A percentile compares a stretch with the other conserved stretches of the same genome.
Evolutionary conservation across 257 asterid genomes (phyloP).

Genomic region (Sherardia arvensis): DNA sequence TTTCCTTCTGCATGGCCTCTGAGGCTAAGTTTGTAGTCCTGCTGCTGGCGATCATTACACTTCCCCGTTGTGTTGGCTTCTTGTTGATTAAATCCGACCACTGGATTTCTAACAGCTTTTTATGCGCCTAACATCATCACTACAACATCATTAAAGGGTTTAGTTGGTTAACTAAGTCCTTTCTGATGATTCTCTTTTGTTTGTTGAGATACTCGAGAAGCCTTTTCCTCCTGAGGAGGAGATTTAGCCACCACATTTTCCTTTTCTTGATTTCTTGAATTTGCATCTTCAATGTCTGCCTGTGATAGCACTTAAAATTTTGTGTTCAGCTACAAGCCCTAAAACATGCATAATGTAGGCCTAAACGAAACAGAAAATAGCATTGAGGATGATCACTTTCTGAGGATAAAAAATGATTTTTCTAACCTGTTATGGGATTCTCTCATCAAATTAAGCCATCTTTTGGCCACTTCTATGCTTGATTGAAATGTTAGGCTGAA

Average conservation of each 20-base stretch:
- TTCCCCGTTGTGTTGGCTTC: slow-evolving; percentile 6
- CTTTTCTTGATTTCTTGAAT: slow-evolving; percentile 14
- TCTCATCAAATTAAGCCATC: too few species aligned
- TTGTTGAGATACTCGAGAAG: slow-evolving; percentile 9
- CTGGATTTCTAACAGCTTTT: slow-evolving; percentile 12
- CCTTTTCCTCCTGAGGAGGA: slow-evolving; percentile 13
- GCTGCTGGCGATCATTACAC: slow-evolving; percentile 9
- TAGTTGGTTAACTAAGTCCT: slow-evolving; percentile 7
- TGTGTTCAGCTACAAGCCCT: neutral
- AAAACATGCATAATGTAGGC: too few species aligned
- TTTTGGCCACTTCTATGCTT: too few species aligned
- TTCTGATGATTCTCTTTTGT: slow-evolving; percentile 17
- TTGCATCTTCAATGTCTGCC: slow-evolving; percentile 30
- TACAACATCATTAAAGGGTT: neutral
- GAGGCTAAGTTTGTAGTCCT: slow-evolving; percentile 14
- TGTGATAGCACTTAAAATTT: slow-evolving; percentile 9
- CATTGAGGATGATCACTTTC: neutral
- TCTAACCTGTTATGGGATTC: too few species aligned
- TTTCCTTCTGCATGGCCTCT: slow-evolving; percentile 13
- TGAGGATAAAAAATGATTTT: too few species aligned
- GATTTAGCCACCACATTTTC: slow-evolving; percentile 19
- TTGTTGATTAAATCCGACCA: slow-evolving; percentile 10
- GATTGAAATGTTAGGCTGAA: too few species aligned
- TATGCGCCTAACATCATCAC: slow-evolving; percentile 16
- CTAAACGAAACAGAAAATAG: neutral